phyloP scores from a whole-genome alignment of 345 rosid genomes.

The Zanthoxylum bungeanum region DNA sequence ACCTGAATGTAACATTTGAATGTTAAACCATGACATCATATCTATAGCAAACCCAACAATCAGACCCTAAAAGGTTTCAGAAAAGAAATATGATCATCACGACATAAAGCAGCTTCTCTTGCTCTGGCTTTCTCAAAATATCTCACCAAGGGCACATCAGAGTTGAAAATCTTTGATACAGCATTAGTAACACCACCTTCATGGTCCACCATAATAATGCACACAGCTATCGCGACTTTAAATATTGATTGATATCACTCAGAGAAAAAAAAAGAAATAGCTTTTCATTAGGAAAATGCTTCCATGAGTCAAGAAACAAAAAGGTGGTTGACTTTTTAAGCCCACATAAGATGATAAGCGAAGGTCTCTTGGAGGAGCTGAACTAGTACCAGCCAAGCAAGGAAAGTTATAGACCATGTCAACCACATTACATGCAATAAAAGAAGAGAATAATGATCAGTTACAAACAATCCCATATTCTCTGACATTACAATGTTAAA shows the following conservation, averaged over 20 bases:
- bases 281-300: background rate
- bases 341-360: background rate
- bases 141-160: background rate
- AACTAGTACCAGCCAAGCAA: background rate
- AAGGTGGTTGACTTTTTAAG: background rate
- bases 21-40: background rate
- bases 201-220: background rate
- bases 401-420: background rate
- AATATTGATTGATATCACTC: background rate
- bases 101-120: background rate
- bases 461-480: background rate
- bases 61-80: background rate
- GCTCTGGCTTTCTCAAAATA: background rate
- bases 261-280: background rate
- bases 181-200: background rate
- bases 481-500: background rate
- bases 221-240: background rate
- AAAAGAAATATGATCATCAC: background rate
- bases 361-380: background rate
- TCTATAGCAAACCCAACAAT: background rate
- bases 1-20: too few species aligned
- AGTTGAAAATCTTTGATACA: background rate
- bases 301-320: background rate
- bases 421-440: background rate
- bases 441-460: background rate